Conservation (phyloP, 768 basidiomycete genomes). For the Coprinellus micaceus region DNA sequence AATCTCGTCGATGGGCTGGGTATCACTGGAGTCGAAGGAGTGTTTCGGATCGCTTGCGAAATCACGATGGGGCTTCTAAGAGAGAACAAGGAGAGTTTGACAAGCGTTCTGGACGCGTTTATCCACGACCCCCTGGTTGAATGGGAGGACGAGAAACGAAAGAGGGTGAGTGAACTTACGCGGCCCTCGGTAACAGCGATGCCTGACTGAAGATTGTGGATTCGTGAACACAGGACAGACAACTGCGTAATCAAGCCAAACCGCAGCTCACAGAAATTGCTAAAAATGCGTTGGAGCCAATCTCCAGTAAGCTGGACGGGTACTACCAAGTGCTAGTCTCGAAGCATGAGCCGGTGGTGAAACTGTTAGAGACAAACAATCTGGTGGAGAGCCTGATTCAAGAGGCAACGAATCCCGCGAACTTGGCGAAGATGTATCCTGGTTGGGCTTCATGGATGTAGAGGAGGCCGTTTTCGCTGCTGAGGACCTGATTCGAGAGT, state of each 20-base stretch:
- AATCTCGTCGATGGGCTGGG: slow-evolving; percentile 92
- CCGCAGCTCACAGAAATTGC: slow-evolving; percentile 49
- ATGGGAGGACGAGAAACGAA: slow-evolving; percentile 83
- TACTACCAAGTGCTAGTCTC: slow-evolving; percentile 52
- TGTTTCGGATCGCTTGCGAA: slow-evolving; percentile 89
- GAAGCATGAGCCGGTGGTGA: slow-evolving; percentile 33
- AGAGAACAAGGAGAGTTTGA: slow-evolving; percentile 87
- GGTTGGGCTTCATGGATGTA: slow-evolving; percentile 77
- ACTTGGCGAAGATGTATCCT: slow-evolving; percentile 88
- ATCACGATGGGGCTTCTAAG: slow-evolving; percentile 84
- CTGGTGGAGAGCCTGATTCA: slow-evolving; percentile 90
- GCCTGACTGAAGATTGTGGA: not conserved
- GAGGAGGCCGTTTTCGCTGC: slow-evolving; percentile 50
- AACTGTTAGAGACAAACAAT: slow-evolving; percentile 71
- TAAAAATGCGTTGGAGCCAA: slow-evolving; percentile 71
- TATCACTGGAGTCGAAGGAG: slow-evolving; percentile 90
- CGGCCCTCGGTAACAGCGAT: not conserved
- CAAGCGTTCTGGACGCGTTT: slow-evolving; percentile 95
- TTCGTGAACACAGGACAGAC: slow-evolving; percentile 34
- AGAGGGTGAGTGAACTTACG: slow-evolving; percentile 38
- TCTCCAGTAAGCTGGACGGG: slow-evolving; percentile 80
- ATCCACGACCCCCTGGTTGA: slow-evolving; percentile 96
- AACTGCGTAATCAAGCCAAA: slow-evolving; percentile 43
- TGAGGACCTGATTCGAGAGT: not conserved
- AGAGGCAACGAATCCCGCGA: slow-evolving; percentile 71